Base-by-base conservation (phyloP, 306 rosid genomes). In the Quercus aquifolioides region DNA sequence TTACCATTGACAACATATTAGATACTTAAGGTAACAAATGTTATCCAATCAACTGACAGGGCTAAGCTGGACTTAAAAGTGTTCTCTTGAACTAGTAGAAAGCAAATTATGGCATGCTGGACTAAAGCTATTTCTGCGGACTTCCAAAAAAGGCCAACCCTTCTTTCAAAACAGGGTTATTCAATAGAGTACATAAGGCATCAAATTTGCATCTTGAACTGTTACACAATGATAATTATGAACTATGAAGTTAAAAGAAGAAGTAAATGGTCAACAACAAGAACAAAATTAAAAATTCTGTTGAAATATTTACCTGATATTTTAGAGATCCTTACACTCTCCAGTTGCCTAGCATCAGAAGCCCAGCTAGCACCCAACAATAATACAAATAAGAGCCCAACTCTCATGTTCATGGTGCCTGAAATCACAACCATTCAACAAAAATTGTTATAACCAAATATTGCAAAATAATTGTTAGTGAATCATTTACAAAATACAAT, bases 381-480 rank as follows among this genome's bases (percentile, higher is more conserved):
- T 38, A 82, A 70, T 55, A 81, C 79, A 79, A 87, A 33, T 10
- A 87, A 41, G 11, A 87, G 11, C 78, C 84, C 86, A 83, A 78
- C 70, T 75, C 81, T 78, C 76, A 33, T 26, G 55, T 80, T 79
- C 88, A 87, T 85, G n/a, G 57, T 60, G 63, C 79, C 88, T 87
- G 82, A 80, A 76, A 68, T 63, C 38, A 55, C 73, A 70, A 25
- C 13, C 58, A 74, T 30, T 57, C 3, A 69, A 72, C 4, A 30
- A 55, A 49, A 46, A n/a, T 41, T 49, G 20, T 46, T 17, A 30
- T 57, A 51, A 56, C 30, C 19, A 5, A 20, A 43, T 5, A 5
- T 31, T 19, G 41, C 19, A 58, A 57, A 3, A 21, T 46, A 25
- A 49, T 23, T 21, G 19, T 23, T 1, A 11, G 10, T 46, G 52